Base-by-base conservation (phyloP, 345 rosid species). In the Euphorbia tirucalli region DNA sequence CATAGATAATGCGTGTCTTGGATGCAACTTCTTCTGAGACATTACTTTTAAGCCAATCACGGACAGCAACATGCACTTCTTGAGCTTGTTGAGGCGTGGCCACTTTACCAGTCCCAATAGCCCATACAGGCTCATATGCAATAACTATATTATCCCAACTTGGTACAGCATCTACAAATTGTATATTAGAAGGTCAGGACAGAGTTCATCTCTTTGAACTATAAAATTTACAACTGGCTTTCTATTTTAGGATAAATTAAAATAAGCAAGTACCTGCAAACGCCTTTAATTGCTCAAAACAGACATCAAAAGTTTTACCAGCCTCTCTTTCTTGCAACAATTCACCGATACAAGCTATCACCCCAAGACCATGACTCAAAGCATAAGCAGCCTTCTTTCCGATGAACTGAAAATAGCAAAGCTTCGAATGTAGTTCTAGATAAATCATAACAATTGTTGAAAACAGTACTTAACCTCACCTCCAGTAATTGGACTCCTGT, bases 41-140 rank as follows among this genome's bases (percentile, higher is more conserved):
- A 77, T 89, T 95, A 80, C 85, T 83, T 79, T 89, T 87, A 73
- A 95, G 99, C 99, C 99, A 95, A 75, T 82, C 91, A 9, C 97
- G 98, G 32, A 87, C 76, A 80, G 98, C 93, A 39, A 80, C 86
- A 76, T 95, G 98, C 58, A 95, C 97, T 86, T 92, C 99, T 77
- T 93, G 97, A 72, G 99, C 98, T 80, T 95, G 99, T 78, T 75
- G 81, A 1, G 99, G 98, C 27, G 96, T 81, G 66, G 99, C 98
- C 73, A 95, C 99, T 74, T 92, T 93, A 71, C 99, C 99, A 58
- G 98, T 92, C 72, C 97, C 99, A 78, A 95, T 95, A 72, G 99
- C 99, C 99, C 99, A 95, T 31, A 95, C 98, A 64, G 99, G 98
- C 81, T 95, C 99, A 64, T 95, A 95, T 1, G 99, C 99, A 70